A percentile compares a stretch with the other conserved stretches of the same genome.
phyloP scores from a whole-genome alignment of 345 rosid species.

The Arabidopsis arenosa region DNA sequence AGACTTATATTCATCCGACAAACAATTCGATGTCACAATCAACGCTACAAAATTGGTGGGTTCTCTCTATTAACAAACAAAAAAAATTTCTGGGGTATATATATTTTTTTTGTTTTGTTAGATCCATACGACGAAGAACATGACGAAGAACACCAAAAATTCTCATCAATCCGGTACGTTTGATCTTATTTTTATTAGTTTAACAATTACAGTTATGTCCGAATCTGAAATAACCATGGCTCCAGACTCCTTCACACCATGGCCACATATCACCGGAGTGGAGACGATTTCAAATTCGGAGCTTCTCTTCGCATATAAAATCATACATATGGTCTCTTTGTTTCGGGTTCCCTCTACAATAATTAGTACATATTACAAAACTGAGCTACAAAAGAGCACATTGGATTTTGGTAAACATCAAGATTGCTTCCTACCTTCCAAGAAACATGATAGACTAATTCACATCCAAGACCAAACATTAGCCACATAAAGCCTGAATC shows the following conservation, averaged over 20 bases:
- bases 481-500: too few relatives aligned
- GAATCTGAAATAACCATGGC: constrained; percentile 64
- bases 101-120: too few relatives aligned
- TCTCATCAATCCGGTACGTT: too few relatives aligned
- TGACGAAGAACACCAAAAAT: too few relatives aligned
- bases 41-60: too few relatives aligned
- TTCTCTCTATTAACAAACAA: too few relatives aligned
- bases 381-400: constrained; percentile 13
- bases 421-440: constrained; percentile 59
- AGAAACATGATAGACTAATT: constrained; percentile 63
- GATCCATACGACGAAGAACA: too few relatives aligned
- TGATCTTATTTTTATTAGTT: too few relatives aligned
- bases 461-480: too few relatives aligned
- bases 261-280: constrained; percentile 45
- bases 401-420: background rate
- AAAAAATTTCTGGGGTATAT: too few relatives aligned
- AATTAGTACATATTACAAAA: background rate
- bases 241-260: constrained; percentile 56
- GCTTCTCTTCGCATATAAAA: constrained; percentile 60
- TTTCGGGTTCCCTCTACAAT: constrained; percentile 64
- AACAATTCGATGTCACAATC: too few relatives aligned
- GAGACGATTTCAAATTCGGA: constrained; percentile 44
- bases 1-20: too few relatives aligned
- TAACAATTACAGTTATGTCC: constrained; percentile 49
- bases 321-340: constrained; percentile 70